phyloP scores from a whole-genome alignment of 805 yeast species.

The Candida adriatica region DNA sequence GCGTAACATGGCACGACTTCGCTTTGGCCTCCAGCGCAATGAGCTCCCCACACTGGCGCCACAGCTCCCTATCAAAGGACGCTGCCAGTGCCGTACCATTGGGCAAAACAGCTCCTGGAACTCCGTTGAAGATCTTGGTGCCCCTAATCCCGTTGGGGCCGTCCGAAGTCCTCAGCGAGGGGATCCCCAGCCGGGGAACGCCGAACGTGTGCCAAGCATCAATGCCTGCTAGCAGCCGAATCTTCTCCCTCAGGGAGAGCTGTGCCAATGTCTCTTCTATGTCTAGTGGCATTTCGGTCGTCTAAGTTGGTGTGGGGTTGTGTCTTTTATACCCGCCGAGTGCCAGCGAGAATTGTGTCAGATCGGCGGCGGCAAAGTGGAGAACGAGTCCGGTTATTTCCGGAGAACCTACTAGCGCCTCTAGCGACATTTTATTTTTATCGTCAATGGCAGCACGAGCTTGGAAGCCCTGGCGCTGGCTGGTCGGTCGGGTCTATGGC shows the following conservation, averaged over 20 bases:
- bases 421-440: slow-evolving; percentile 3
- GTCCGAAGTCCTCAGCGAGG: slow-evolving; percentile 41
- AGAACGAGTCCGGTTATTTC: too few relatives aligned
- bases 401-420: too few relatives aligned
- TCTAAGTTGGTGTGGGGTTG: too few relatives aligned
- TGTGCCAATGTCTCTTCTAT: slow-evolving; percentile 19
- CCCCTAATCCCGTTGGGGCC: slow-evolving; percentile 64
- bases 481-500: slow-evolving; percentile 51
- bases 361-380: too few relatives aligned
- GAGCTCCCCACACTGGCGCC: slow-evolving; percentile 41
- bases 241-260: slow-evolving; percentile 20
- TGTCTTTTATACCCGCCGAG: too few relatives aligned
- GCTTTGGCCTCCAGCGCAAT: slow-evolving; percentile 49
- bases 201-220: slow-evolving; percentile 1
- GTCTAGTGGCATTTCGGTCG: too few relatives aligned
- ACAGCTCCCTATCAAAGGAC: slow-evolving; percentile 45
- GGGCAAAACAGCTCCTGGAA: slow-evolving; percentile 52
- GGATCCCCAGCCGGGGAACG: slow-evolving; percentile 30
- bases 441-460: too few relatives aligned
- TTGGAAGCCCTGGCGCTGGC: too few relatives aligned
- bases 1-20: slow-evolving; percentile 44
- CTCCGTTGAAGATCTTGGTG: slow-evolving; percentile 42
- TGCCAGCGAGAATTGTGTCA: too few relatives aligned
- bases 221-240: slow-evolving; percentile 4
- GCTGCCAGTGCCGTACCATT: slow-evolving; percentile 50